Conservation (phyloP, 371 early-diverging fungal genomes). For the Dinochytrium kinnereticum region DNA sequence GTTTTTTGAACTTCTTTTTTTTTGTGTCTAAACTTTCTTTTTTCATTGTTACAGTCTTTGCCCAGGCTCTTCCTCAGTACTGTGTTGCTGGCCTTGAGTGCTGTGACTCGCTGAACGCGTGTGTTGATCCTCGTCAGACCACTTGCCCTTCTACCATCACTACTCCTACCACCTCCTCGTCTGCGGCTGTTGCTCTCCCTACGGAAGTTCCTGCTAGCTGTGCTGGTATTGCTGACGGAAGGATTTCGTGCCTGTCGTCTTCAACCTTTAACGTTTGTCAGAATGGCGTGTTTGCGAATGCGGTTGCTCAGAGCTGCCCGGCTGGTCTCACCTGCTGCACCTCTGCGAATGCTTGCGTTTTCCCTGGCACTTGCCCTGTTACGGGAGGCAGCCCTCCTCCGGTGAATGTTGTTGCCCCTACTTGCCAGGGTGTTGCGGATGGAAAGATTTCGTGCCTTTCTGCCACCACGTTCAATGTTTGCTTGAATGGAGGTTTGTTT, state of each 20-base stretch:
- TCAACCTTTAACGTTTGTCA: conserved; percentile 1
- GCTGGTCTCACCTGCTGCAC: conserved; percentile 5
- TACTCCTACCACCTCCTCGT: background rate
- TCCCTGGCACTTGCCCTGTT: background rate
- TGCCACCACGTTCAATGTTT: conserved; percentile 12
- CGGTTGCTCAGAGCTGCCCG: conserved; percentile 14
- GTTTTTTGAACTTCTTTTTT: conserved; percentile 17
- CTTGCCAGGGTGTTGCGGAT: conserved; percentile 4
- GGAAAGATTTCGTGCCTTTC: background rate
- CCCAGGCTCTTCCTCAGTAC: conserved; percentile 12
- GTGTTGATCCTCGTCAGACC: background rate
- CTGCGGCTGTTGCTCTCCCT: background rate
- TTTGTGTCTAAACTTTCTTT: too few species aligned
- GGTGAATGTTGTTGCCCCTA: background rate
- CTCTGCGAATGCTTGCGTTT: conserved; percentile 19
- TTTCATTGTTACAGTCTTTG: too few species aligned
- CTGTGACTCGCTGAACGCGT: conserved; percentile 2
- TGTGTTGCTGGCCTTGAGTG: conserved; percentile 16
- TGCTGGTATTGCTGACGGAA: conserved; percentile 4
- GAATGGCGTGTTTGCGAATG: conserved; percentile 7
- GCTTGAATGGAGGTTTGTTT: background rate
- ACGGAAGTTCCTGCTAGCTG: background rate
- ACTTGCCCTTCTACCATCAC: too few species aligned
- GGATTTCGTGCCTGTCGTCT: background rate
- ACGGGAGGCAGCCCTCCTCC: background rate